These are phyloP conservation scores for Wolfiporia cocos DNA, from an alignment of 1,284 basidiomycete species.

Conservation along the genomic window DNA sequence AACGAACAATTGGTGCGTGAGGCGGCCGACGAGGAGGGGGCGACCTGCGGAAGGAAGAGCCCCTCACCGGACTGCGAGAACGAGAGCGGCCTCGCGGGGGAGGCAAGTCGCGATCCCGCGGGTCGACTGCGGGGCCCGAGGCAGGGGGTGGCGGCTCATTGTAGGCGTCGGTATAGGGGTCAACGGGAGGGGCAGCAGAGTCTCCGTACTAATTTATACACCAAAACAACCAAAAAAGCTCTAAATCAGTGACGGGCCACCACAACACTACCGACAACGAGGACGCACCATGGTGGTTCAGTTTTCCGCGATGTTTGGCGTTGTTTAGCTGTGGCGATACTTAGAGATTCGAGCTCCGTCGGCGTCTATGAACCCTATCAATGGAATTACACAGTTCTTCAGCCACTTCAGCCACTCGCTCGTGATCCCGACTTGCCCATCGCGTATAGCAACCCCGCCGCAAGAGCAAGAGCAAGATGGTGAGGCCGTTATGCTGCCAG, in stretches of 20 bases:
- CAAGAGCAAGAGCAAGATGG: slow-evolving; percentile 73
- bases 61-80: slow-evolving; percentile 53
- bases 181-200: slow-evolving; percentile 48
- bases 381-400: slow-evolving; percentile 52
- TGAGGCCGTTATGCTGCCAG: slow-evolving; percentile 46
- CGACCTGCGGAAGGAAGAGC: slow-evolving; percentile 24
- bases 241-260: too few relatives aligned
- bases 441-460: slow-evolving; percentile 37
- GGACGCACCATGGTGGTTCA: slow-evolving; percentile 57
- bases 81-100: slow-evolving; percentile 61
- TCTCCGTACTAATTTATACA: slow-evolving; percentile 64
- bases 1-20: slow-evolving; percentile 69
- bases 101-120: slow-evolving; percentile 35
- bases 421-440: slow-evolving; percentile 14
- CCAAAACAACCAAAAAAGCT: too few relatives aligned
- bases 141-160: slow-evolving; percentile 51
- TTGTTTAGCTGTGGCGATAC: slow-evolving; percentile 21
- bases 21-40: slow-evolving; percentile 54
- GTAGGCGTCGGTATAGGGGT: slow-evolving; percentile 80
- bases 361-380: slow-evolving; percentile 22
- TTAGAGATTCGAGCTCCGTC: slow-evolving; percentile 21
- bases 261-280: too few relatives aligned
- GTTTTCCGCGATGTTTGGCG: slow-evolving; percentile 22
- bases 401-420: slow-evolving; percentile 23
- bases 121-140: slow-evolving; percentile 34